Evolutionary conservation across 164 flowering plant species (phyloP).

Genomic region (Buxus sempervirens): DNA sequence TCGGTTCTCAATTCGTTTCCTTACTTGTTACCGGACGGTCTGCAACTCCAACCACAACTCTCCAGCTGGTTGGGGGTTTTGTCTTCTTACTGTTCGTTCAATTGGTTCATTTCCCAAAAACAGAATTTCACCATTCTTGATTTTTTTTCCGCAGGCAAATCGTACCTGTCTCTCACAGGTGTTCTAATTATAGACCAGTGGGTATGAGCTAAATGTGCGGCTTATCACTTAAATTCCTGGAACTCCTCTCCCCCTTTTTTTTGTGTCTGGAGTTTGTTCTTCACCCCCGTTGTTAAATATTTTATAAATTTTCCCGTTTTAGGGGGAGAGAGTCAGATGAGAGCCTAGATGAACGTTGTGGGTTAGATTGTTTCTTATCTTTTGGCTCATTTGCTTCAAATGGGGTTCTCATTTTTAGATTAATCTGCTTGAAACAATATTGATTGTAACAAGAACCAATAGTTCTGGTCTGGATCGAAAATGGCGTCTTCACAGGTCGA

Average conservation of each 20-base stretch:
- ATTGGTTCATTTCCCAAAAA: too few species aligned
- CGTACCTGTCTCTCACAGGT: neutral
- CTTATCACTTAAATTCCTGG: slow-evolving; percentile 9
- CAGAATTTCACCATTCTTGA: neutral
- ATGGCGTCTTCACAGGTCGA: slow-evolving; percentile 66
- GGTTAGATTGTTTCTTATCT: neutral
- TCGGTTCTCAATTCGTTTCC: too few species aligned
- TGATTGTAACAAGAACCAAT: neutral
- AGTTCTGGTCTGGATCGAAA: neutral
- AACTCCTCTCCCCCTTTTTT: neutral
- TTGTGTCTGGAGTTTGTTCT: neutral
- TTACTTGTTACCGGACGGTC: too few species aligned
- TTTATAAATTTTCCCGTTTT: neutral
- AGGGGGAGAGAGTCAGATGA: too few species aligned
- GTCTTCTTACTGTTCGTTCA: neutral
- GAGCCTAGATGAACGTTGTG: too few species aligned
- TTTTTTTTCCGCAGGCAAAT: too few species aligned
- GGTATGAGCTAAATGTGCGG: slow-evolving; percentile 7
- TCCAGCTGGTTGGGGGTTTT: neutral
- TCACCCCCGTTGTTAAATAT: neutral
- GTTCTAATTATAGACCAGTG: neutral
- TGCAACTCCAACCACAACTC: neutral
- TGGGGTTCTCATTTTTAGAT: slow-evolving; percentile 5
- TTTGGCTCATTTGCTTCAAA: neutral
- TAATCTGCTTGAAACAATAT: neutral